These are phyloP conservation scores for Scolecobasidium constrictum DNA, from an alignment of 2,329 filamentous ascomycete genomes.

Conservation along the genomic window DNA sequence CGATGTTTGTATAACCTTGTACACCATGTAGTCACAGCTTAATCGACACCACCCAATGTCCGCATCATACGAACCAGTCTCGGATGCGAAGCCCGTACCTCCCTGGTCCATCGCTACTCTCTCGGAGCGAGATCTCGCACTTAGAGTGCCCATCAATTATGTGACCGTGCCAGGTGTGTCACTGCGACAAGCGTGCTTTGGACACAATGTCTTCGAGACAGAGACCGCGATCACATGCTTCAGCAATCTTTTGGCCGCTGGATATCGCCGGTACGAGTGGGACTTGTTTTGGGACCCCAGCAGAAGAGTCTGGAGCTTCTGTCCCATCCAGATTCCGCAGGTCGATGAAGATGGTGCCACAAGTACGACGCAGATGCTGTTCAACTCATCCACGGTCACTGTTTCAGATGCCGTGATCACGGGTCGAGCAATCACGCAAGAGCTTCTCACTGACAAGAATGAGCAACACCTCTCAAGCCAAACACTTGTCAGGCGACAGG, in stretches of 20 bases:
- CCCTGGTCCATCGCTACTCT: conserved; percentile 17
- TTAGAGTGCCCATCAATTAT: conserved; percentile 51
- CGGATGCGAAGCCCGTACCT: conserved; percentile 14
- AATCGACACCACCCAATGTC: not conserved
- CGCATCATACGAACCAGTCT: not conserved
- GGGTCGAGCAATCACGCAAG: not conserved
- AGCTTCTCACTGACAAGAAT: too few relatives aligned
- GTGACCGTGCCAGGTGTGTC: conserved; percentile 47
- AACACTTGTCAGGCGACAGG: not conserved
- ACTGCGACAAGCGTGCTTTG: conserved; percentile 49
- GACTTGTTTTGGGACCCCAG: conserved; percentile 55
- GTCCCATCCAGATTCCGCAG: conserved; percentile 34
- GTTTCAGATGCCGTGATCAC: conserved; percentile 6
- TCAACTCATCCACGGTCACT: conserved; percentile 1
- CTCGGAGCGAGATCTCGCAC: conserved; percentile 50
- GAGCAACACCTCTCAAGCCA: too few relatives aligned
- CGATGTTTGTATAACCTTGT: too few relatives aligned
- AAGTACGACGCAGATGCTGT: not conserved
- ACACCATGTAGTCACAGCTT: too few relatives aligned
- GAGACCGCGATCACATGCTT: conserved; percentile 43
- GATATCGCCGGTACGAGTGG: conserved; percentile 46
- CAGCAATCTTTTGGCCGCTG: conserved; percentile 50
- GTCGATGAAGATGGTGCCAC: conserved; percentile 1
- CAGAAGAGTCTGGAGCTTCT: conserved; percentile 46
- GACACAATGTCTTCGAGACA: conserved; percentile 41